phyloP scores from a whole-genome alignment of 176 grass and related monocot species.

The Carex littledalei region DNA sequence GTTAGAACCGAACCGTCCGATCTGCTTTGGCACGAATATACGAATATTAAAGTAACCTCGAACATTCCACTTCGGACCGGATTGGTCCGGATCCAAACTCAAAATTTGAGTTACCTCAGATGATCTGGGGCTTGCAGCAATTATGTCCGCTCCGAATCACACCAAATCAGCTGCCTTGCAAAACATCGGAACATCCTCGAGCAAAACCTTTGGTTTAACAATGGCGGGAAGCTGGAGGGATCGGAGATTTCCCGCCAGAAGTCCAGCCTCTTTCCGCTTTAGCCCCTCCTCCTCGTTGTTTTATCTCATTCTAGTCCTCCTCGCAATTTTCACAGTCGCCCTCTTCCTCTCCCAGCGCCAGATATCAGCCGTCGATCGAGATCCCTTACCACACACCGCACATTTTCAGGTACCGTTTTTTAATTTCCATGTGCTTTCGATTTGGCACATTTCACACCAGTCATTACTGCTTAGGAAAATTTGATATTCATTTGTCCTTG shows the following conservation, averaged over 20 bases:
- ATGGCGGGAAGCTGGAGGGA: constrained; percentile 24
- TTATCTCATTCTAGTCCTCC: constrained; percentile 2
- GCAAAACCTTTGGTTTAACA: not conserved
- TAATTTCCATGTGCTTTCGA: not conserved
- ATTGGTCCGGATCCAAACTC: no score
- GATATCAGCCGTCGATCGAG: constrained; percentile 42
- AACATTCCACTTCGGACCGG: no score
- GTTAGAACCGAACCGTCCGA: no score
- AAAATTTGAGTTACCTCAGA: no score
- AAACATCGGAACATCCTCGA: not conserved
- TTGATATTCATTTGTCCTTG: not conserved
- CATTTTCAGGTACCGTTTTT: not conserved
- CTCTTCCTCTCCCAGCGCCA: constrained; percentile 58
- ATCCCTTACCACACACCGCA: constrained; percentile 3
- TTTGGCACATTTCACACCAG: not conserved
- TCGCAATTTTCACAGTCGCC: constrained; percentile 30
- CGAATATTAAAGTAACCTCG: no score
- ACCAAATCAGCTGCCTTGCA: not conserved
- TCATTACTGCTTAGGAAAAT: not conserved
- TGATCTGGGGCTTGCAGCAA: not conserved
- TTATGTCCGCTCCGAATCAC: not conserved
- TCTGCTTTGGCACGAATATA: no score
- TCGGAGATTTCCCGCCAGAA: constrained; percentile 8
- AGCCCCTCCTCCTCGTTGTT: not conserved
- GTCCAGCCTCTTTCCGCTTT: not conserved